Evolutionary conservation across 1,284 basidiomycete genomes (phyloP).

Genomic region (Ustilago sp.): DNA sequence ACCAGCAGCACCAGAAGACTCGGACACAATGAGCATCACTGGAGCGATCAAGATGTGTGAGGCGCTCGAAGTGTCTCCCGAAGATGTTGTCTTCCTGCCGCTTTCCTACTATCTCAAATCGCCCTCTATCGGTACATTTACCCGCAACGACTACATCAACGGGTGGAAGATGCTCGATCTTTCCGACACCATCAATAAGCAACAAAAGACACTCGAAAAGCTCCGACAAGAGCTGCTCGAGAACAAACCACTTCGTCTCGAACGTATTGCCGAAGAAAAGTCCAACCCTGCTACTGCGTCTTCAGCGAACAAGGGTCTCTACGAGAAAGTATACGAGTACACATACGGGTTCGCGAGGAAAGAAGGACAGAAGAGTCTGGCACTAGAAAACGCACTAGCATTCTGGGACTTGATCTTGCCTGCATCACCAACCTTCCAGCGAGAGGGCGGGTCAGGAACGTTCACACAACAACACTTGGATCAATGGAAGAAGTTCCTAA

Average conservation of each 20-base stretch:
- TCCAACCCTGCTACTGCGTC: constrained; percentile 33
- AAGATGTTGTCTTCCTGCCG: constrained; percentile 64
- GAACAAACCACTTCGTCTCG: constrained; percentile 51
- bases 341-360: constrained; percentile 86
- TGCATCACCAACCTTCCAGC: constrained; percentile 77
- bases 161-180: constrained; percentile 64
- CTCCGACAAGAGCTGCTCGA: constrained; percentile 53
- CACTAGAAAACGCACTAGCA: constrained; percentile 79
- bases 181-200: constrained; percentile 57
- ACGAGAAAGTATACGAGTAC: constrained; percentile 86
- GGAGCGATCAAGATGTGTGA: constrained; percentile 62
- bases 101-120: constrained; percentile 65
- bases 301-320: constrained; percentile 70
- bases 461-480: constrained; percentile 79
- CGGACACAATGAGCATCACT: constrained; percentile 58
- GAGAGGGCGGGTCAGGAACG: constrained; percentile 70
- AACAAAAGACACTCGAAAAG: constrained; percentile 45
- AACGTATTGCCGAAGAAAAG: constrained; percentile 49
- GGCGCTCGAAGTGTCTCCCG: constrained; percentile 60
- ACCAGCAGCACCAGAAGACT: constrained; percentile 44
- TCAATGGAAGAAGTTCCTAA: constrained; percentile 87
- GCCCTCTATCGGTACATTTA: constrained; percentile 62
- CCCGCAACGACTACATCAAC: constrained; percentile 53
- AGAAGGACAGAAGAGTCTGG: constrained; percentile 77
- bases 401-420: constrained; percentile 89